Evolutionary conservation across 441 rosid genomes (phyloP).

Genomic region (Aleurites moluccanus): DNA sequence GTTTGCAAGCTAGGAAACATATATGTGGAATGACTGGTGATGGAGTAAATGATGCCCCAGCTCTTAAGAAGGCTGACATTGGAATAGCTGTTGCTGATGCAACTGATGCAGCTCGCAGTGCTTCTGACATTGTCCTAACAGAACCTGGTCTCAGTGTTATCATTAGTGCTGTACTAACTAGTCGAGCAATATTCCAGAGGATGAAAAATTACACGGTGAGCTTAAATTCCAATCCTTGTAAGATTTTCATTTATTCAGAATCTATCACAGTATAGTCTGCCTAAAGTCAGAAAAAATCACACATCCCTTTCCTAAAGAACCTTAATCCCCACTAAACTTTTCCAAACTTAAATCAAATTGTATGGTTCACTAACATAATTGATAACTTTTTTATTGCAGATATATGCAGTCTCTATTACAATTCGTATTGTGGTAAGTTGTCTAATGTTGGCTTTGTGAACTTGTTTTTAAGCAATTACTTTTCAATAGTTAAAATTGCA

Average conservation of each 20-base stretch:
- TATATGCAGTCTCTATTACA: slow-evolving; percentile 91
- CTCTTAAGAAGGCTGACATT: slow-evolving; percentile 97
- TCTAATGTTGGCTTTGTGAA: background rate
- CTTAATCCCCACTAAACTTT: background rate
- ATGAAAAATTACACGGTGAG: slow-evolving; percentile 97
- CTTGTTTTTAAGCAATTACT: background rate
- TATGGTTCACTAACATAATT: background rate
- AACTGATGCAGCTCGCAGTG: slow-evolving; percentile 97
- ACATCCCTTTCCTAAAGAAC: background rate
- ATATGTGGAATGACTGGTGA: slow-evolving; percentile 99
- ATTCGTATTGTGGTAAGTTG: slow-evolving; percentile 91
- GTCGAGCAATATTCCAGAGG: slow-evolving; percentile 95
- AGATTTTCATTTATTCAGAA: background rate
- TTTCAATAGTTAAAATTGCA: slow-evolving; percentile 7
- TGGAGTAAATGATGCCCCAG: slow-evolving; percentile 99
- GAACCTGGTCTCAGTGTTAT: slow-evolving; percentile 99
- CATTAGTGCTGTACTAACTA: slow-evolving; percentile 96
- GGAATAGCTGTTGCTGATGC: slow-evolving; percentile 99
- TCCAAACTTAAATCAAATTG: background rate
- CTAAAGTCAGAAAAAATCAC: background rate
- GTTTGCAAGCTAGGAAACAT: slow-evolving; percentile 93
- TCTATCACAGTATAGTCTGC: background rate
- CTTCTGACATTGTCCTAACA: slow-evolving; percentile 94
- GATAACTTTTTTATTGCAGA: slow-evolving; percentile 40
- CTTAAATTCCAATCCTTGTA: slow-evolving; percentile 5